These are phyloP conservation scores for Yamadazyma sp. DNA, from an alignment of 805 yeast genomes.

Conservation along the genomic window DNA sequence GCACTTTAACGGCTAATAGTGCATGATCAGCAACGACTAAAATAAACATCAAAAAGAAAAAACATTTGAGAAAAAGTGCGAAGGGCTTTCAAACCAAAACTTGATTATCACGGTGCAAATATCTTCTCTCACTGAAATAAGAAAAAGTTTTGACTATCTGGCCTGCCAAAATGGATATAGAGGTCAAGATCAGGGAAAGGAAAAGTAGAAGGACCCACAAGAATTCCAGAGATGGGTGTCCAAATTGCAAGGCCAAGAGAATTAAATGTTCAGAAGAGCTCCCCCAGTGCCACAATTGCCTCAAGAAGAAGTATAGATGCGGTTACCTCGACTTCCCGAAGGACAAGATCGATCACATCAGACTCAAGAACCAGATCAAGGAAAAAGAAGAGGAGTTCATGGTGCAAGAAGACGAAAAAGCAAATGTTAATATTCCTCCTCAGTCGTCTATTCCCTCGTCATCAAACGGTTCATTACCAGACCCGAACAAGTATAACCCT, in stretches of 20 bases:
- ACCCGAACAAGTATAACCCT: neutral
- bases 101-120: neutral
- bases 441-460: neutral
- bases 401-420: conserved; percentile 3
- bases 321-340: conserved; percentile 42
- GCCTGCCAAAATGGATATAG: conserved; percentile 7
- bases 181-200: conserved; percentile 17
- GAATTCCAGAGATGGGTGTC: conserved; percentile 43
- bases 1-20: neutral
- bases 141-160: neutral
- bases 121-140: neutral
- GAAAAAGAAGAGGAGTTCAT: conserved; percentile 10
- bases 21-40: neutral
- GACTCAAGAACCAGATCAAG: conserved; percentile 31
- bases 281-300: conserved; percentile 40
- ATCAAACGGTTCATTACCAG: conserved; percentile 1
- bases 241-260: conserved; percentile 43
- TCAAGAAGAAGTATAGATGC: conserved; percentile 37
- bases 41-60: neutral
- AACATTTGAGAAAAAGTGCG: neutral
- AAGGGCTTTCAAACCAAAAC: neutral
- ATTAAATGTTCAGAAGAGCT: conserved; percentile 45
- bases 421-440: neutral
- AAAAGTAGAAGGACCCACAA: conserved; percentile 38
- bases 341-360: conserved; percentile 36